Evolutionary conservation across 2,329 filamentous ascomycete genomes (phyloP), one percentile per base, ranked within the genome.

Genomic region (Aureobasidium sp.): DNA sequence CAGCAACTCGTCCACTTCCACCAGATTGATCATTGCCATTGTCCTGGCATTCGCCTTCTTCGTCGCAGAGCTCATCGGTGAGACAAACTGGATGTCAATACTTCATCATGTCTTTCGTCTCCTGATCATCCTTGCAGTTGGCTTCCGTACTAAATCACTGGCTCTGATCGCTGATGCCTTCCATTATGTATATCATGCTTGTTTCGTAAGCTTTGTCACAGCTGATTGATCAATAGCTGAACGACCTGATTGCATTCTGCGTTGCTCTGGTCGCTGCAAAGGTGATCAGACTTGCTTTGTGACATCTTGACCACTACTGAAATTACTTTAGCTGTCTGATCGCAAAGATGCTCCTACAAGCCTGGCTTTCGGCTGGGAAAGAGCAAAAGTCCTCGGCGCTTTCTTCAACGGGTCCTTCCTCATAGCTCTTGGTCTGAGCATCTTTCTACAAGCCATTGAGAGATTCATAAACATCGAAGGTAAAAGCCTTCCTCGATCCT

Each of bases 381-480:
- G 89, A 36, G 87, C 88, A 17, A 82, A 84, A n/a, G 72, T 91
- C 1, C 77, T 92, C 0, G 88, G 88, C 5, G 87, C 87, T 26
- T 92, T 92, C 73, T 92, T 92, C 79, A 92, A 92, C 68, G 88
- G 88, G 15, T 85, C 87, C 1, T 89, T 92, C 63, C 79, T 92
- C 1, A 73, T 91, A 17, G 88, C 87, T 0, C 76, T 92, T 2
- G 87, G 87, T 1, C 73, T 91, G 39, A 90, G 87, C 71, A 89
- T 92, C 55, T 81, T 88, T 37, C 75, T 92, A 2, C 88, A 92
- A 69, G 86, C 88, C 0, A 80, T 92, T 56, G 87, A 92, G 72
- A 79, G 88, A 39, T 90, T 90, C 68, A 78, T 87, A 24, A 75
- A 80, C 3, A 70, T 87, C 3, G 12, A 62, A 39, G 26, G 60